phyloP scores from a whole-genome alignment of 106 monocot species.

The Acanthochlamys bracteata region DNA sequence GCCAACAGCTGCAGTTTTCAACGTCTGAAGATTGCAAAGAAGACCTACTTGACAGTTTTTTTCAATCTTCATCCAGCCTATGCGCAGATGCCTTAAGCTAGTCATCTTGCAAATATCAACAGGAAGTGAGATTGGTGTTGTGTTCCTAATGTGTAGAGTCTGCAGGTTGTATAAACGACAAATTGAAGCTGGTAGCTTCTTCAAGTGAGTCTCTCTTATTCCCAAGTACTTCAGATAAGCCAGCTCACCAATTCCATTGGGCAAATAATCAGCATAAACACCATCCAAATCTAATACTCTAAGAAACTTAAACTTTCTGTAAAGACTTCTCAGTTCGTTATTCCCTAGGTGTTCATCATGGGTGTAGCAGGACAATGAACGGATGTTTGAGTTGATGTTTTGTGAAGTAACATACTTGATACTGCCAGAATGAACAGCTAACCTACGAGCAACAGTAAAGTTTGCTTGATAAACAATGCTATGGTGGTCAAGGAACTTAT shows the following conservation, averaged over 20 bases:
- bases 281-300: too few relatives aligned
- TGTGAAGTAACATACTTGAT: not conserved
- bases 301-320: too few relatives aligned
- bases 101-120: not conserved
- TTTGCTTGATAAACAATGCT: too few relatives aligned
- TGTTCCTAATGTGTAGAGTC: not conserved
- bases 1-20: not conserved
- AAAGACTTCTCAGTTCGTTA: constrained; percentile 1
- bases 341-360: not conserved
- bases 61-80: not conserved
- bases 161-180: constrained; percentile 1
- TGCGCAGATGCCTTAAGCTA: not conserved
- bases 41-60: not conserved
- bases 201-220: too few relatives aligned
- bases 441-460: too few relatives aligned
- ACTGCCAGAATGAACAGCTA: too few relatives aligned
- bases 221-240: too few relatives aligned
- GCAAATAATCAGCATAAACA: too few relatives aligned
- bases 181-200: not conserved
- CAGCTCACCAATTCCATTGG: too few relatives aligned
- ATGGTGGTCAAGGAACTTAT: too few relatives aligned
- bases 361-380: not conserved
- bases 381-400: not conserved
- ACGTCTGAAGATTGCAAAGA: not conserved
- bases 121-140: not conserved